Conservation (phyloP, 768 basidiomycete genomes). For the Gautieria morchelliformis region DNA sequence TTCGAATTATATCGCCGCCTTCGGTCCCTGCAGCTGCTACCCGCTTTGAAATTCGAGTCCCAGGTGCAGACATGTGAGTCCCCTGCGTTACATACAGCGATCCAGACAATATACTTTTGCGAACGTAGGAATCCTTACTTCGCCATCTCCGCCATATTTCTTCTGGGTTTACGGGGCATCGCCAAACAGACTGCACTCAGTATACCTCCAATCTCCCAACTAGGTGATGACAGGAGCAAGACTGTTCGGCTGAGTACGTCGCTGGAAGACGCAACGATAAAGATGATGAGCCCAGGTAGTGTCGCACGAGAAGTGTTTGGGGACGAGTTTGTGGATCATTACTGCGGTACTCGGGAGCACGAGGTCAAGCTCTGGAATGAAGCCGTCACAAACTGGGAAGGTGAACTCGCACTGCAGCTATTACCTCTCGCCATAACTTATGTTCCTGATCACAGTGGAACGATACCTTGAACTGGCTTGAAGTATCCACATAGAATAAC, state of each 20-base stretch:
- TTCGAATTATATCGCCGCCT: constrained; percentile 89
- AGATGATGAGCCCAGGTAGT: constrained; percentile 71
- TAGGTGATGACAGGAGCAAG: constrained; percentile 46
- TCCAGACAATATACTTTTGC: not conserved
- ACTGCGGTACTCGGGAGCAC: constrained; percentile 88
- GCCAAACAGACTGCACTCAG: constrained; percentile 60
- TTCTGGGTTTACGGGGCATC: constrained; percentile 82
- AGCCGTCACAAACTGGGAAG: constrained; percentile 92
- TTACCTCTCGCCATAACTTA: constrained; percentile 5
- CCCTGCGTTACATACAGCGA: no score
- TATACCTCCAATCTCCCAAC: constrained; percentile 58
- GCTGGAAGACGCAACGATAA: constrained; percentile 67
- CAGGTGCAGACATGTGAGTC: constrained; percentile 80
- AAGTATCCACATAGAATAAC: not conserved
- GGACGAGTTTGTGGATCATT: constrained; percentile 88
- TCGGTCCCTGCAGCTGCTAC: constrained; percentile 75
- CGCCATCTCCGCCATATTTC: constrained; percentile 79
- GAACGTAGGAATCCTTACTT: constrained; percentile 65
- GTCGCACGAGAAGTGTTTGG: constrained; percentile 86
- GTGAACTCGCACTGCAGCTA: constrained; percentile 31
- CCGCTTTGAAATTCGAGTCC: constrained; percentile 86
- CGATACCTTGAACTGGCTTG: constrained; percentile 78
- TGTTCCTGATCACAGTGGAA: constrained; percentile 45
- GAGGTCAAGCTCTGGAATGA: constrained; percentile 81
- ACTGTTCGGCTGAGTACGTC: constrained; percentile 70